Percentiles rank a stretch among this genome's conserved stretches.
phyloP scores from a whole-genome alignment of 805 yeast species.

The Priceomyces carsonii region DNA sequence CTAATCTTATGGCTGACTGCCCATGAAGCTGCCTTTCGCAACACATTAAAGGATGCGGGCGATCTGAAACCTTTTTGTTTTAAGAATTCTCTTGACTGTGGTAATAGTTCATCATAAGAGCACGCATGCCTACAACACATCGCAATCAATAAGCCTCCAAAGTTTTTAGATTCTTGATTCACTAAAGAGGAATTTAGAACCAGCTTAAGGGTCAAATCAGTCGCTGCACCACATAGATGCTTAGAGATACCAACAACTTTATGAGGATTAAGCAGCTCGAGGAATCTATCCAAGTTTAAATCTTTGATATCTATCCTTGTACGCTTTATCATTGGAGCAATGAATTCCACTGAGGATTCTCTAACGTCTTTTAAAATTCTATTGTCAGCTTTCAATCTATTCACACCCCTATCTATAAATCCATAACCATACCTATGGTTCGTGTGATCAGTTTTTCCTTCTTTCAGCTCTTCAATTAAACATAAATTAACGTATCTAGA shows the following conservation, averaged over 20 bases:
- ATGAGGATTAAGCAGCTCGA: constrained; percentile 23
- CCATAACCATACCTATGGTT: constrained; percentile 45
- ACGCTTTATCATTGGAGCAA: constrained; percentile 44
- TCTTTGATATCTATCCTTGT: constrained; percentile 81
- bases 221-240: constrained; percentile 93
- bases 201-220: constrained; percentile 78
- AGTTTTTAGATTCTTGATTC: constrained; percentile 11
- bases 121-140: constrained; percentile 94
- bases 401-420: constrained; percentile 74
- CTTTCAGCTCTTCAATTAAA: constrained; percentile 21
- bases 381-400: constrained; percentile 74
- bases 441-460: not conserved
- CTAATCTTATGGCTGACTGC: no score
- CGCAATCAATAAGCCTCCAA: constrained; percentile 73
- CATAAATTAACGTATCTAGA: constrained; percentile 59
- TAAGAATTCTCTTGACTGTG: constrained; percentile 45
- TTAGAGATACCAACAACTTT: constrained; percentile 70
- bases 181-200: constrained; percentile 41
- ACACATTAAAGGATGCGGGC: constrained; percentile 40
- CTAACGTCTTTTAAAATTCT: constrained; percentile 60
- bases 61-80: constrained; percentile 29
- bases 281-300: constrained; percentile 49
- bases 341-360: constrained; percentile 14
- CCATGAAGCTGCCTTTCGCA: constrained; percentile 80
- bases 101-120: constrained; percentile 53